These are phyloP conservation scores for Chlamydomonas schloesseri DNA, from an alignment of 139 green algal genomes.

Conservation along the genomic window DNA sequence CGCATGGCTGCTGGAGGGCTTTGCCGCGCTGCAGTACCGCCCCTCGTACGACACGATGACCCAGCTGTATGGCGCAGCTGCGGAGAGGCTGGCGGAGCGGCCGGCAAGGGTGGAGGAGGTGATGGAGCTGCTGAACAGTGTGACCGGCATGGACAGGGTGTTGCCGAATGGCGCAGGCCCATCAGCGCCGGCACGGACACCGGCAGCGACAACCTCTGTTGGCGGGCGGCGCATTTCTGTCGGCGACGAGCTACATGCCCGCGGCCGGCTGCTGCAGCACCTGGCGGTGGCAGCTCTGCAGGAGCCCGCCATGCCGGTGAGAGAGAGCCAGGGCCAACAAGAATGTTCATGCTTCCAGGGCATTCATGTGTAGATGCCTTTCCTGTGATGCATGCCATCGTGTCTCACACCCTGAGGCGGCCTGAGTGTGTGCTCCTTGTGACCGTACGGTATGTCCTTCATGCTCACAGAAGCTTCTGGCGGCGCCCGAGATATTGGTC, in stretches of 20 bases:
- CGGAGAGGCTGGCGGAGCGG: background rate
- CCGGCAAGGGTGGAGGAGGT: background rate
- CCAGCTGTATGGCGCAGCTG: background rate
- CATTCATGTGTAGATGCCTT: too few relatives aligned
- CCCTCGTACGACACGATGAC: background rate
- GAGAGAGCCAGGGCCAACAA: too few relatives aligned
- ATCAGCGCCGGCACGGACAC: too few relatives aligned
- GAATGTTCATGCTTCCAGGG: too few relatives aligned
- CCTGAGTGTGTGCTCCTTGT: too few relatives aligned
- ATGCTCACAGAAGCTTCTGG: background rate
- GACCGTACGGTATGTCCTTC: too few relatives aligned
- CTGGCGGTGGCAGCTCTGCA: background rate
- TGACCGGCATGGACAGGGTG: background rate
- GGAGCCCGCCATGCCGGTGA: background rate
- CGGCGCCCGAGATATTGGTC: background rate
- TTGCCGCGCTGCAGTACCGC: background rate
- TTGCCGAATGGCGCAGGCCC: too few relatives aligned
- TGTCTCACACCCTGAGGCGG: too few relatives aligned
- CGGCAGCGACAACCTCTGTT: too few relatives aligned
- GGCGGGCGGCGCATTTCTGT: background rate
- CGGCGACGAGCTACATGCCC: too few relatives aligned
- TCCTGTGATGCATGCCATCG: too few relatives aligned
- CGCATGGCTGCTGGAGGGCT: background rate
- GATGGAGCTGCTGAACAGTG: background rate
- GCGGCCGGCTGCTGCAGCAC: background rate